Percentiles rank a stretch among this genome's conserved stretches.
Evolutionary conservation across 257 asterid genomes (phyloP).

Genomic region (Rauvolfia tetraphylla): DNA sequence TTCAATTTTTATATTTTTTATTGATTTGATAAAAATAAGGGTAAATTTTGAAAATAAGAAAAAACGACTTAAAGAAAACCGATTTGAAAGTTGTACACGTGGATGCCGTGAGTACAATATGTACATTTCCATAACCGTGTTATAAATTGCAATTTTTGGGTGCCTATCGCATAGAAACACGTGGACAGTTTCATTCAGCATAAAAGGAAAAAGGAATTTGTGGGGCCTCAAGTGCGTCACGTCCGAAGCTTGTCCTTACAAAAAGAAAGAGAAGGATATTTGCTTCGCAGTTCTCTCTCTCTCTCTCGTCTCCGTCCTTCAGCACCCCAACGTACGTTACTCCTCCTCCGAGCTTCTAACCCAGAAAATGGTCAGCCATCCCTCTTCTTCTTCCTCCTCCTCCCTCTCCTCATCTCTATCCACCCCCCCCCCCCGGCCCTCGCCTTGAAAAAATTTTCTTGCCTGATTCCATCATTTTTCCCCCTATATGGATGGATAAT

Average conservation of each 20-base stretch:
- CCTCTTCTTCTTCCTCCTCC: background rate
- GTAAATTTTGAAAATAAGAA: too few species aligned
- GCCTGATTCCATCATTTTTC: background rate
- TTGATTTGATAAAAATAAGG: too few species aligned
- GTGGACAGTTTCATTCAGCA: background rate
- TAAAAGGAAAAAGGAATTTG: background rate
- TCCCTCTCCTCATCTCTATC: background rate
- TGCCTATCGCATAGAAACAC: background rate
- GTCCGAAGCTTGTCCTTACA: background rate
- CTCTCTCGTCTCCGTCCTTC: background rate
- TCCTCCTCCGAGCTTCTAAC: background rate
- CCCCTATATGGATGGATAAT: background rate
- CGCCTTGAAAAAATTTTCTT: background rate
- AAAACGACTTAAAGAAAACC: too few species aligned
- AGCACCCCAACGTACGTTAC: background rate
- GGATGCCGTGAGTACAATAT: too few species aligned
- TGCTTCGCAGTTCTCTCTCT: background rate
- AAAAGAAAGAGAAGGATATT: background rate
- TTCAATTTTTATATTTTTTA: too few species aligned
- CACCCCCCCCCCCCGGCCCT: background rate
- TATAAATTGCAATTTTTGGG: background rate
- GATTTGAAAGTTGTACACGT: too few species aligned
- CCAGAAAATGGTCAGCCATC: conserved; percentile 1
- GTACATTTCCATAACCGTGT: too few species aligned
- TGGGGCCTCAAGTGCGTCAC: background rate